These are phyloP conservation scores for Sphaerostilbella broomeana DNA, from an alignment of 2,329 filamentous ascomycete genomes.

Conservation along the genomic window DNA sequence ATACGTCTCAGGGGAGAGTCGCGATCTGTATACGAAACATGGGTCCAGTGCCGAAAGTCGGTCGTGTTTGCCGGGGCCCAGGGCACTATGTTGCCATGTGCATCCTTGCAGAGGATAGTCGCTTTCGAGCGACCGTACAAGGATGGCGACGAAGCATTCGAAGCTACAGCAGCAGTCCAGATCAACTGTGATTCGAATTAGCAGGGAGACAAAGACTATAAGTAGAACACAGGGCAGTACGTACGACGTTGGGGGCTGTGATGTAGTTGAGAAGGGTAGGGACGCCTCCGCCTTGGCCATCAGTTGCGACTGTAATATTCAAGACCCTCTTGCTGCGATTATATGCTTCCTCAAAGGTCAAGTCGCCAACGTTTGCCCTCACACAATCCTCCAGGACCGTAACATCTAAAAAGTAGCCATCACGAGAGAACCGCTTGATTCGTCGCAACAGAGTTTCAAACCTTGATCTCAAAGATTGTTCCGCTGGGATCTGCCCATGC, in stretches of 20 bases:
- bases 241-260: slow-evolving; percentile 84
- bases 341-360: slow-evolving; percentile 92
- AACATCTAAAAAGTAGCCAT: slow-evolving; percentile 80
- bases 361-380: slow-evolving; percentile 74
- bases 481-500: slow-evolving; percentile 25
- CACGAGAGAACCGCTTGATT: slow-evolving; percentile 59
- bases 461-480: slow-evolving; percentile 35
- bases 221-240: slow-evolving; percentile 29
- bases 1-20: slow-evolving; percentile 62
- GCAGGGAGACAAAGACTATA: neutral
- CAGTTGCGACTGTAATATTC: slow-evolving; percentile 84
- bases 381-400: slow-evolving; percentile 78
- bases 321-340: slow-evolving; percentile 76
- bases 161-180: slow-evolving; percentile 72
- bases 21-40: slow-evolving; percentile 57
- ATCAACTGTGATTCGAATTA: slow-evolving; percentile 51
- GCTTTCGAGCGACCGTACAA: slow-evolving; percentile 59
- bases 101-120: slow-evolving; percentile 70
- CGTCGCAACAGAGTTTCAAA: slow-evolving; percentile 60
- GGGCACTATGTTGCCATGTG: slow-evolving; percentile 63
- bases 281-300: slow-evolving; percentile 64
- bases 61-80: slow-evolving; percentile 60
- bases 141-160: slow-evolving; percentile 60
- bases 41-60: slow-evolving; percentile 62
- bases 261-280: slow-evolving; percentile 87